Conservation (phyloP, 192 early-diverging fungal genomes). For the Helicostylum pulchrum region DNA sequence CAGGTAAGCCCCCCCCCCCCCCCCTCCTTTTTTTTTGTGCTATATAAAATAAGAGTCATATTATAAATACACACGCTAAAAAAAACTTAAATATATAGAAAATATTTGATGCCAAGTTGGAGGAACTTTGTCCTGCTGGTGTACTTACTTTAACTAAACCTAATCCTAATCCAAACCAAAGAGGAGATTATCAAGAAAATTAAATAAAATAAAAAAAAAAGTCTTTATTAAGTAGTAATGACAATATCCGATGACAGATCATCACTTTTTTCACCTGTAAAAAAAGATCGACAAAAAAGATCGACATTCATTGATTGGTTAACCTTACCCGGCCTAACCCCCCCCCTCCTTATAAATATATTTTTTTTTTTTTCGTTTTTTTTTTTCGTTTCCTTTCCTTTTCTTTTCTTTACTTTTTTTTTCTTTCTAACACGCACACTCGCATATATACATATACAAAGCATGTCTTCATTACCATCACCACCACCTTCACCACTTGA, state of each 20-base stretch:
- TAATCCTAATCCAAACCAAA: no score
- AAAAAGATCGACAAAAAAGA: constrained; percentile 21
- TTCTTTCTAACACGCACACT: background rate
- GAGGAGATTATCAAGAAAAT: background rate
- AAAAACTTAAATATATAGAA: background rate
- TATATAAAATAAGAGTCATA: background rate
- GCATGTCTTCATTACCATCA: constrained; percentile 11
- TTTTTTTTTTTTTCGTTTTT: constrained; percentile 9
- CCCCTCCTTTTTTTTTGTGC: no score
- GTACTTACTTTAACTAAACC: background rate
- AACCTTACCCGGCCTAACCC: constrained; percentile 1
- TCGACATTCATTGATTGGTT: constrained; percentile 14
- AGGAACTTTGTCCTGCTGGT: constrained; percentile 4
- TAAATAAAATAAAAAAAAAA: background rate
- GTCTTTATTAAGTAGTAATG: background rate
- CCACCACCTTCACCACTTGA: constrained; percentile 11
- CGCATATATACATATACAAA: background rate
- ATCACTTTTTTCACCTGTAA: no score
- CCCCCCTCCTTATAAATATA: background rate
- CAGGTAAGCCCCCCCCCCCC: constrained; percentile 35
- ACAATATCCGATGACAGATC: no score
- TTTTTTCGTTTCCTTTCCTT: background rate
- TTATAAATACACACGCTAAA: background rate
- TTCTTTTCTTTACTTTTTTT: constrained; percentile 2
- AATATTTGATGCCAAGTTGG: constrained; percentile 15